Percentiles rank a stretch among this genome's conserved stretches.
phyloP scores from a whole-genome alignment of 345 rosid species.

The Firmiana major region DNA sequence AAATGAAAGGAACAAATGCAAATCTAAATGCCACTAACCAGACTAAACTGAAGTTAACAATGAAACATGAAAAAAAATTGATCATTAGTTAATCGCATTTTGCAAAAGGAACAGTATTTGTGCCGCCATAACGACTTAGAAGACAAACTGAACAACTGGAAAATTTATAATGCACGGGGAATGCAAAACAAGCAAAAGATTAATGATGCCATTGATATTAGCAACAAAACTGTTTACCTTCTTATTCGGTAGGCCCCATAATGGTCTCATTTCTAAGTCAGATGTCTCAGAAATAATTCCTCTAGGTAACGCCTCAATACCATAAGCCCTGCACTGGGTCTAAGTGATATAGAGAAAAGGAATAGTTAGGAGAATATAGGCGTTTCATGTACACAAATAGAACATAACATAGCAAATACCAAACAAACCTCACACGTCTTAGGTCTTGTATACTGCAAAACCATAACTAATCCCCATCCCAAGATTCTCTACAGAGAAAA shows the following conservation, averaged over 20 bases:
- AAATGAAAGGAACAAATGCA: neutral
- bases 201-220: neutral
- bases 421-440: conserved; percentile 44
- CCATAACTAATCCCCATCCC: conserved; percentile 29
- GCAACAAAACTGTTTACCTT: conserved; percentile 31
- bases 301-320: conserved; percentile 54
- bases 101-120: neutral
- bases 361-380: neutral
- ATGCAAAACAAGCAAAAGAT: neutral
- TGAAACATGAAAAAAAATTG: neutral
- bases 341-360: conserved; percentile 14
- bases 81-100: neutral
- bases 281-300: conserved; percentile 65
- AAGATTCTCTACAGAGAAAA: conserved; percentile 32
- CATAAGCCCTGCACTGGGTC: conserved; percentile 37
- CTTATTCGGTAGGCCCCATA: conserved; percentile 42
- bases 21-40: neutral
- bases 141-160: neutral
- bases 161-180: neutral
- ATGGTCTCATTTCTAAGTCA: conserved; percentile 61
- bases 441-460: conserved; percentile 28
- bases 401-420: neutral
- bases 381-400: neutral
- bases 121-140: conserved; percentile 4
- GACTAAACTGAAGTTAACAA: neutral